Percentiles rank a stretch among this genome's conserved stretches.
These are phyloP conservation scores for Drechslera avenae DNA, from an alignment of 2,329 filamentous ascomycete genomes.

Conservation along the genomic window DNA sequence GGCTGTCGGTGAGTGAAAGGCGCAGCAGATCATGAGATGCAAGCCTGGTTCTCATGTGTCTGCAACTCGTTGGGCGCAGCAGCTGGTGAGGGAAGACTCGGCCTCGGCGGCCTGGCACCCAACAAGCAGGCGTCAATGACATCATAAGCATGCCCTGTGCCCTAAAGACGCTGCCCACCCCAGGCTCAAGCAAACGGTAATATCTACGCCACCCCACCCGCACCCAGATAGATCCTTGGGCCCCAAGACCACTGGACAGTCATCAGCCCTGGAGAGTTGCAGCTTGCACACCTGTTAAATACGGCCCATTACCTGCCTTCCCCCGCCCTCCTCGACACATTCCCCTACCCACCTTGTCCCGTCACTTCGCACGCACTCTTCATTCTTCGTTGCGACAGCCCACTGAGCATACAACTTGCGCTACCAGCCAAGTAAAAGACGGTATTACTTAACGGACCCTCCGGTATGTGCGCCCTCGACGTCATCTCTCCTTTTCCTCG, in stretches of 20 bases:
- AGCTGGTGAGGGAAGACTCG: slow-evolving; percentile 4
- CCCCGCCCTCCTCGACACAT: slow-evolving; percentile 22
- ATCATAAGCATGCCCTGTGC: slow-evolving; percentile 9
- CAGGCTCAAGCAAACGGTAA: slow-evolving; percentile 25
- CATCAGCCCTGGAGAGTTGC: slow-evolving; percentile 20
- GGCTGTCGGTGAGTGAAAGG: slow-evolving; percentile 10
- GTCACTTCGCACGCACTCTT: slow-evolving; percentile 30
- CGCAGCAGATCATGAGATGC: slow-evolving; percentile 17
- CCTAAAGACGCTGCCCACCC: slow-evolving; percentile 17
- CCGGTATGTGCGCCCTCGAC: slow-evolving; percentile 25
- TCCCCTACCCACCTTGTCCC: slow-evolving; percentile 28
- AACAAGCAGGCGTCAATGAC: slow-evolving; percentile 18
- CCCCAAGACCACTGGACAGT: slow-evolving; percentile 27
- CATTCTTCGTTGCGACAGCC: slow-evolving; percentile 33
- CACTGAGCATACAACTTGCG: slow-evolving; percentile 17
- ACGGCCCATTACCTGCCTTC: slow-evolving; percentile 18
- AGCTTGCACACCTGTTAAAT: slow-evolving; percentile 24
- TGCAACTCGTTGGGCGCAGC: slow-evolving; percentile 17
- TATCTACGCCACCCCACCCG: slow-evolving; percentile 27
- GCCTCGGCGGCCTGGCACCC: slow-evolving; percentile 7
- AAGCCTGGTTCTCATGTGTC: neutral
- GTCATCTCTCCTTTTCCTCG: slow-evolving; percentile 1
- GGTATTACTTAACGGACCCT: neutral
- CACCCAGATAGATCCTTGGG: slow-evolving; percentile 16
- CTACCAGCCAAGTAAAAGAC: slow-evolving; percentile 22